These are phyloP conservation scores for Byssothecium circinans DNA, from an alignment of 2,329 filamentous ascomycete species.

Conservation along the genomic window DNA sequence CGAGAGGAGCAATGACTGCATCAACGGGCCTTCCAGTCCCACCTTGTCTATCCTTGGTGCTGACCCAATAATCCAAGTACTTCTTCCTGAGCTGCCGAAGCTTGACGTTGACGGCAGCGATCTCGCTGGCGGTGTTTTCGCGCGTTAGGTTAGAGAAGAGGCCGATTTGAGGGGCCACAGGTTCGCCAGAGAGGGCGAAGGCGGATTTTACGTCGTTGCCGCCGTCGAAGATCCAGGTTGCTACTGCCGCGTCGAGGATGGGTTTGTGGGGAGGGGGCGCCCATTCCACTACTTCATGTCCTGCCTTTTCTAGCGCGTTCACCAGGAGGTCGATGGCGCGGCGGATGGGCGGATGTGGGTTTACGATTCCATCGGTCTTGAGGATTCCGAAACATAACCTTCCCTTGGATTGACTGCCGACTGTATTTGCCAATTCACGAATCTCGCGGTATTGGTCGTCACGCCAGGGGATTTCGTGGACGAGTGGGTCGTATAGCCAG, in stretches of 20 bases:
- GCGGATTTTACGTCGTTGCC: constrained; percentile 33
- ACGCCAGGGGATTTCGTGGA: constrained; percentile 67
- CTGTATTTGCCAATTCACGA: constrained; percentile 40
- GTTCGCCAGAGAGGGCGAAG: constrained; percentile 39
- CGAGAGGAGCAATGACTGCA: constrained; percentile 41
- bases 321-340: constrained; percentile 37
- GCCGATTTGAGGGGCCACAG: constrained; percentile 28
- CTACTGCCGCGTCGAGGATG: constrained; percentile 22
- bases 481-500: constrained; percentile 68
- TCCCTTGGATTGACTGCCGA: constrained; percentile 17
- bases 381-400: constrained; percentile 40
- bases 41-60: constrained; percentile 22
- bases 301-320: constrained; percentile 22
- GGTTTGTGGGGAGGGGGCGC: constrained; percentile 25
- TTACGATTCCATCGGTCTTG: constrained; percentile 38
- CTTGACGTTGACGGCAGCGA: constrained; percentile 37
- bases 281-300: constrained; percentile 37
- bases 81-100: constrained; percentile 35
- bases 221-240: constrained; percentile 37
- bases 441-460: constrained; percentile 43
- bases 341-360: constrained; percentile 39
- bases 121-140: constrained; percentile 30
- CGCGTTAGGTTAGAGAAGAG: constrained; percentile 17
- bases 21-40: constrained; percentile 37
- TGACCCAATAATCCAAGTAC: constrained; percentile 45